Evolutionary conservation across 306 rosid species (phyloP), one percentile per base, ranked within the genome.

Genomic region (Sindora glabra): DNA sequence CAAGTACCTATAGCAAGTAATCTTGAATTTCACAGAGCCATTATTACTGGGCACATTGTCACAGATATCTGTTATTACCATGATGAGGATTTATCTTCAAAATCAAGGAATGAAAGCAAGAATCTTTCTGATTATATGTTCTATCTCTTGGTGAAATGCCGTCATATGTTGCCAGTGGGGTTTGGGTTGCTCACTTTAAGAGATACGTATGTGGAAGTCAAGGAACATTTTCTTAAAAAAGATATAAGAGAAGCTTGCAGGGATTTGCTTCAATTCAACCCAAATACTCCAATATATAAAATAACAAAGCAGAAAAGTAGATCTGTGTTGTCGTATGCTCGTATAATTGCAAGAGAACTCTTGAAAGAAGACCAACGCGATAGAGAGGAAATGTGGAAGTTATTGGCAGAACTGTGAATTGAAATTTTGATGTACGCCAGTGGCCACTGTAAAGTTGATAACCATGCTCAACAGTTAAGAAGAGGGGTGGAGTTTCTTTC

Each of bases 31-130:
- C 52, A 29, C 6, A 24, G 45, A 33, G 45, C 42, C 8, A 66
- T 66, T 32, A 32, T 66, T 6, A 11, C 8, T 3, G 54, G 64
- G 72, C 64, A 66, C 24, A 32, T 66, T 5, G 64, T 56, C 17
- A 32, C 48, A 6, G 37, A 45, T 3, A 1, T 45, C 8, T 54
- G 64, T 16, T 42, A 29, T 9, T 26, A 44, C 29, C 1, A 2
- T 33, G 11, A n/a, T n/a, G n/a, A n/a, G n/a, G n/a, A n/a, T n/a
- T n/a, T n/a, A n/a, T n/a, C n/a, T n/a, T n/a, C n/a, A n/a, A n/a
- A n/a, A n/a, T n/a, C n/a, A n/a, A n/a, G n/a, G n/a, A n/a, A n/a
- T n/a, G n/a, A n/a, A n/a, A n/a, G n/a, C n/a, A n/a, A n/a, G n/a
- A n/a, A n/a, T n/a, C n/a, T n/a, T n/a, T n/a, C n/a, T n/a, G n/a